phyloP scores from a whole-genome alignment of 164 flowering plant genomes.

The Chimonanthus praecox region DNA sequence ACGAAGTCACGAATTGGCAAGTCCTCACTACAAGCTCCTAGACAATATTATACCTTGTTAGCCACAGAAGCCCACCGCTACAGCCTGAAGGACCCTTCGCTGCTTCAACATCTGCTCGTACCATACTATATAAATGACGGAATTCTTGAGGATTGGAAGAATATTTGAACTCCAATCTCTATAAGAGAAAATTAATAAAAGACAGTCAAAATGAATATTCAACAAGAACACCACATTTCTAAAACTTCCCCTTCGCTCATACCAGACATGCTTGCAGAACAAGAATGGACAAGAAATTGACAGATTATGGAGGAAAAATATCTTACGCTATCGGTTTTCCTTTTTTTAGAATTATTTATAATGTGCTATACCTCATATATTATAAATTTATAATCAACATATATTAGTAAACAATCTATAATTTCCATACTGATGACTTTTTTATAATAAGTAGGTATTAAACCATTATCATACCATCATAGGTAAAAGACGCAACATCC shows the following conservation, averaged over 20 bases:
- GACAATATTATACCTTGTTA: slow-evolving; percentile 68
- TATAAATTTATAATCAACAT: no score
- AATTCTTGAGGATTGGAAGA: slow-evolving; percentile 48
- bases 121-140: slow-evolving; percentile 57
- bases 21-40: not conserved
- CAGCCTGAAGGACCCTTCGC: slow-evolving; percentile 88
- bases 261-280: not conserved
- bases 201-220: not conserved
- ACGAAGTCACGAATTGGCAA: no score
- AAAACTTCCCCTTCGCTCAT: not conserved
- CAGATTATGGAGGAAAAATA: not conserved
- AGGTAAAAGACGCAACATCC: no score
- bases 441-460: no score
- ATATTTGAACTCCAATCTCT: slow-evolving; percentile 89
- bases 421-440: no score
- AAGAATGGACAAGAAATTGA: no score
- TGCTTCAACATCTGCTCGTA: slow-evolving; percentile 64
- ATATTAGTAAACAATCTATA: no score
- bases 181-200: slow-evolving; percentile 14
- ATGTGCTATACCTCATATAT: not conserved
- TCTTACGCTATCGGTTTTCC: no score
- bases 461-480: no score
- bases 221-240: not conserved
- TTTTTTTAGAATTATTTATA: not conserved
- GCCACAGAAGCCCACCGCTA: slow-evolving; percentile 94